phyloP scores from a whole-genome alignment of 768 basidiomycete genomes.

The Piloderma croceum region DNA sequence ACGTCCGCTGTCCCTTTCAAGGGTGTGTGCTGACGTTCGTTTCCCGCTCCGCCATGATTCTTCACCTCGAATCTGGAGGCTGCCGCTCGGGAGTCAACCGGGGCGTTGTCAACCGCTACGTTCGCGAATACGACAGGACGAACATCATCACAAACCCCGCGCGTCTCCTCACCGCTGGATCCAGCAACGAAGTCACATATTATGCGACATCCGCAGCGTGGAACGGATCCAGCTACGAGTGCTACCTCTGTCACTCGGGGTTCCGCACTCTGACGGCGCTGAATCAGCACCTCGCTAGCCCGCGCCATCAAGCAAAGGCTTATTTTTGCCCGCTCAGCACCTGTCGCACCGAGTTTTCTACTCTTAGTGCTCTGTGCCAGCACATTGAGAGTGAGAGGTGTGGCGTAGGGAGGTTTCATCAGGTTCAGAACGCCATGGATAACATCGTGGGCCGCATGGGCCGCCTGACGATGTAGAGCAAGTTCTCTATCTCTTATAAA shows the following conservation, averaged over 20 bases:
- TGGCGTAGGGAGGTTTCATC: conserved; percentile 44
- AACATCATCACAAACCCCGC: conserved; percentile 52
- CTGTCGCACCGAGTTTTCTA: conserved; percentile 40
- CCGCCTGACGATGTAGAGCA: conserved; percentile 14
- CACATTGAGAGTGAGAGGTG: conserved; percentile 64
- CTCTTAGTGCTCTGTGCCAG: conserved; percentile 55
- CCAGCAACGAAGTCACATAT: conserved; percentile 5
- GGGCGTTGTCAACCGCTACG: conserved; percentile 27
- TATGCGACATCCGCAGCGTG: conserved; percentile 35
- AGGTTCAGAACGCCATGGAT: conserved; percentile 36
- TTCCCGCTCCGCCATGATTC: conserved; percentile 47
- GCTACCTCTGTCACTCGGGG: conserved; percentile 50
- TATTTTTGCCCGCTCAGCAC: conserved; percentile 48
- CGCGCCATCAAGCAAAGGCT: conserved; percentile 46
- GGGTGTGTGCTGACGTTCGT: conserved; percentile 47
- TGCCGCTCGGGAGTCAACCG: conserved; percentile 48
- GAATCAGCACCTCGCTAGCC: conserved; percentile 62
- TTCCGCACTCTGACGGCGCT: conserved; percentile 39
- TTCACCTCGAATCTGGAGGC: conserved; percentile 57
- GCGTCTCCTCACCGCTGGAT: conserved; percentile 39
- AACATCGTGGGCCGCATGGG: conserved; percentile 24
- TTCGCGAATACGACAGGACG: conserved; percentile 38
- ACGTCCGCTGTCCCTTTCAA: conserved; percentile 32
- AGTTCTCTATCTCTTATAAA: no score
- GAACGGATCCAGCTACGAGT: conserved; percentile 49